Percentiles rank a stretch among this genome's conserved stretches.
Conservation (phyloP, 768 basidiomycete species). For the Podaxis carcinomalis region DNA sequence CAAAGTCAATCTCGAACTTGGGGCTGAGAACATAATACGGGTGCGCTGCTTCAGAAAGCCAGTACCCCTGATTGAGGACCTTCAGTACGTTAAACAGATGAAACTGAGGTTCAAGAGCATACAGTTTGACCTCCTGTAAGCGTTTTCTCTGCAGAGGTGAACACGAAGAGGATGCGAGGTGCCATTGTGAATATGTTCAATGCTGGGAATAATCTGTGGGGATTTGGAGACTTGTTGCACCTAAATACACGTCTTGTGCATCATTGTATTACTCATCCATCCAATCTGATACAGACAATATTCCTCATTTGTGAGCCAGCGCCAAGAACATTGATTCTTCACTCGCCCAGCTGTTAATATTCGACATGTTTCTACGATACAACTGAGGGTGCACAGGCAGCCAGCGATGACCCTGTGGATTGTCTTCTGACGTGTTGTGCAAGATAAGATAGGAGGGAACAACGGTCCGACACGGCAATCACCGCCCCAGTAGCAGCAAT, state of each 20-base stretch:
- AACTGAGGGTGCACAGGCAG: too few relatives aligned
- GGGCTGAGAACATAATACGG: slow-evolving; percentile 58
- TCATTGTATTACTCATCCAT: slow-evolving; percentile 10
- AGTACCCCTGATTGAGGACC: slow-evolving; percentile 54
- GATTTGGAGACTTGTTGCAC: background rate
- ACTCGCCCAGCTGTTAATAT: too few relatives aligned
- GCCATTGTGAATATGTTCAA: slow-evolving; percentile 19
- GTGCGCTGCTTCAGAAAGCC: slow-evolving; percentile 73
- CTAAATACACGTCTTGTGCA: background rate
- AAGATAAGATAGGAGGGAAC: slow-evolving; percentile 1
- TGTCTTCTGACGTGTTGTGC: background rate
- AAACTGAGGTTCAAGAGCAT: slow-evolving; percentile 14
- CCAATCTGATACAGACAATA: background rate
- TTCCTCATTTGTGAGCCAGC: background rate
- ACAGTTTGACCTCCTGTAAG: slow-evolving; percentile 50
- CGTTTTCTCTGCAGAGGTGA: slow-evolving; percentile 61
- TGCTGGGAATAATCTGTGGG: background rate
- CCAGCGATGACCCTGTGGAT: background rate
- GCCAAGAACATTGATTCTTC: background rate
- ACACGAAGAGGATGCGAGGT: slow-evolving; percentile 65
- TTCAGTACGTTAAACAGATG: background rate
- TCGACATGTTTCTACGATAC: too few relatives aligned
- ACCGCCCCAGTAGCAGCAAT: slow-evolving; percentile 5
- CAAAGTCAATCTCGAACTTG: slow-evolving; percentile 53
- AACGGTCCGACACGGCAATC: slow-evolving; percentile 13